Conservation (phyloP, 1,139 yeast species). For the Protomyces arabidopsidicola region DNA sequence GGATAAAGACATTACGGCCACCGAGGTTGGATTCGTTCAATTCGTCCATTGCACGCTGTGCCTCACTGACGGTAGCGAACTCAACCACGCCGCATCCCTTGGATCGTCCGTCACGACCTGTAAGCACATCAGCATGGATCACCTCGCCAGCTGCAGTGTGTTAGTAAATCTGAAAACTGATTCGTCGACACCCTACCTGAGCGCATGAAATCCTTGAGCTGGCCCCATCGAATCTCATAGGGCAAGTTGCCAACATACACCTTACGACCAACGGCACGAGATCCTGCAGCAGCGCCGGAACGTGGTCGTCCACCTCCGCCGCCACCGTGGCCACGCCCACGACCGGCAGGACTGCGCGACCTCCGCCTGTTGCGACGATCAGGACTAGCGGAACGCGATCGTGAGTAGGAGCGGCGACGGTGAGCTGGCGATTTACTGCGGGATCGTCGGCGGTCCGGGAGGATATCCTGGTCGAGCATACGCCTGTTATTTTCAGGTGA, state of each 20-base stretch:
- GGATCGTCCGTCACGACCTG: conserved; percentile 70
- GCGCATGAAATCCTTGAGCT: conserved; percentile 60
- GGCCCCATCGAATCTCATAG: conserved; percentile 57
- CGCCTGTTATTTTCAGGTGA: neutral
- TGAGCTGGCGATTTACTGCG: conserved; percentile 20
- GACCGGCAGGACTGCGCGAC: conserved; percentile 14
- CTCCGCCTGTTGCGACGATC: conserved; percentile 8
- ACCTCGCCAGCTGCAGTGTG: conserved; percentile 56
- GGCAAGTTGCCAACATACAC: conserved; percentile 59
- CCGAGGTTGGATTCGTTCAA: conserved; percentile 62
- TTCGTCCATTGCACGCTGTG: conserved; percentile 65
- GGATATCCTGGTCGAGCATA: neutral
- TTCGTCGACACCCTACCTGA: conserved; percentile 38
- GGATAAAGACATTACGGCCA: conserved; percentile 83
- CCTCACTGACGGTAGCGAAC: conserved; percentile 63
- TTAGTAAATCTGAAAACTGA: neutral
- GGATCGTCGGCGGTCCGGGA: conserved; percentile 2
- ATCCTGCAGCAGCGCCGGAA: conserved; percentile 2
- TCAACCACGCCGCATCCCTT: conserved; percentile 83
- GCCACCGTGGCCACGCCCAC: conserved; percentile 5
- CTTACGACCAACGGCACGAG: conserved; percentile 40
- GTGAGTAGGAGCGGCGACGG: conserved; percentile 13
- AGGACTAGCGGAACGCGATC: conserved; percentile 19
- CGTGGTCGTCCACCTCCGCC: neutral
- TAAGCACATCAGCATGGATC: conserved; percentile 79